Evolutionary conservation across 495 filamentous ascomycete species (phyloP).

Genomic region (Tuber calosporum): DNA sequence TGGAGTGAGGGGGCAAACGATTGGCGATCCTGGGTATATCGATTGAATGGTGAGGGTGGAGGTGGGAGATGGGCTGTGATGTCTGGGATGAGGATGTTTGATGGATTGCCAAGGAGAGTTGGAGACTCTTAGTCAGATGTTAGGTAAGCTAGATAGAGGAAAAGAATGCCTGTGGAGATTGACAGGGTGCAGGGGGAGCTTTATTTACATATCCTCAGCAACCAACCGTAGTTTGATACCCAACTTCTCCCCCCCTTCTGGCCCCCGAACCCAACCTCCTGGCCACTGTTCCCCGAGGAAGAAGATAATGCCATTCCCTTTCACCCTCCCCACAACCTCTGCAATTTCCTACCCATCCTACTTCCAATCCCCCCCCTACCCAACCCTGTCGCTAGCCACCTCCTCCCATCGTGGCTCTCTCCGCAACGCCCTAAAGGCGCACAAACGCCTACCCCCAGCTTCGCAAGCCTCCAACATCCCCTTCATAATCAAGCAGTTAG

Average conservation of each 20-base stretch:
- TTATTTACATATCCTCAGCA: background rate
- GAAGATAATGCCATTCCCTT: constrained; percentile 71
- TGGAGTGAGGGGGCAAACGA: background rate
- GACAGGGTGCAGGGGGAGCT: background rate
- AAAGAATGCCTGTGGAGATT: background rate
- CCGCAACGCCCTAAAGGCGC: constrained; percentile 66
- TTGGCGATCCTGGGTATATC: background rate
- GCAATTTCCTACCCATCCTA: constrained; percentile 66
- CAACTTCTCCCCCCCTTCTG: background rate
- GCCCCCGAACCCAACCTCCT: background rate
- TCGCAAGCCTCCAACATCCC: constrained; percentile 61
- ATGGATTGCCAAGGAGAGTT: background rate
- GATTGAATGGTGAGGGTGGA: background rate
- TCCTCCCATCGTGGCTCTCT: constrained; percentile 72
- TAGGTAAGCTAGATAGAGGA: background rate
- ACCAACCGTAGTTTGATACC: background rate
- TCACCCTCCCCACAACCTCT: constrained; percentile 76
- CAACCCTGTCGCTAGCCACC: constrained; percentile 68
- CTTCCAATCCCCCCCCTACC: constrained; percentile 65
- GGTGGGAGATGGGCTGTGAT: constrained; percentile 14
- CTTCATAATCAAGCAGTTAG: constrained; percentile 58
- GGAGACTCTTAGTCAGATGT: background rate
- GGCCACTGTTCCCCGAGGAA: background rate
- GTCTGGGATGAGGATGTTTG: constrained; percentile 10
- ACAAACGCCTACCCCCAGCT: constrained; percentile 63